Evolutionary conservation across 2,329 filamentous ascomycete species (phyloP).

Genomic region (Trichoderma sp.): DNA sequence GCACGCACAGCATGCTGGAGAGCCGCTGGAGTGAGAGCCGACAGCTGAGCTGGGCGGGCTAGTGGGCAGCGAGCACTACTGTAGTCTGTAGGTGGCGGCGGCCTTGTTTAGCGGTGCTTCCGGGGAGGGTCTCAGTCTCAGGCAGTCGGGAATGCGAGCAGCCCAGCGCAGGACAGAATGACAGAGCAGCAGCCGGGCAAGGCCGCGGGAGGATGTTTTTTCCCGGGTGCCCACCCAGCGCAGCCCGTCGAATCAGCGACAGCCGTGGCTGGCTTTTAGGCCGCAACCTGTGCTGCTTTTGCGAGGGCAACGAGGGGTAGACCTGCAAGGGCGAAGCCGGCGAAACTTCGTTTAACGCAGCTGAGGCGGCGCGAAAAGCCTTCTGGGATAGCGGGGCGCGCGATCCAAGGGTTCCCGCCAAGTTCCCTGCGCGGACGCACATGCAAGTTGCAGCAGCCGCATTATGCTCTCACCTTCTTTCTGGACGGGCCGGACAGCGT

Average conservation of each 20-base stretch:
- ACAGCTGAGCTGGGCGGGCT: constrained; percentile 10
- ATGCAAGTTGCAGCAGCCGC: not conserved
- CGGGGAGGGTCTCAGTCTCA: not conserved
- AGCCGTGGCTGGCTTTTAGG: constrained; percentile 8
- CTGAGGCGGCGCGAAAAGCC: constrained; percentile 2
- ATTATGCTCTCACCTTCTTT: not conserved
- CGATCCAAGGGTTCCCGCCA: constrained; percentile 17
- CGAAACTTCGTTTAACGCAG: constrained; percentile 26
- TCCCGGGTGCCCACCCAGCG: not conserved
- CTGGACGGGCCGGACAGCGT: not conserved
- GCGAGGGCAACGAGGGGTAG: not conserved
- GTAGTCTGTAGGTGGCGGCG: not conserved
- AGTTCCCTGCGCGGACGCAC: not conserved
- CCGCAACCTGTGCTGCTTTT: not conserved
- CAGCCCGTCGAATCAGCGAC: constrained; percentile 2
- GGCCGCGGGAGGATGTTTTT: constrained; percentile 23
- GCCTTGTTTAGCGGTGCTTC: constrained; percentile 6
- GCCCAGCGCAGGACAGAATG: not conserved
- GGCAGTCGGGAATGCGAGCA: not conserved
- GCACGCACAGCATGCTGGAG: not conserved
- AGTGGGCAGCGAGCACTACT: not conserved
- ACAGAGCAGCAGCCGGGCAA: not conserved
- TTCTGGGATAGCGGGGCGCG: constrained; percentile 14
- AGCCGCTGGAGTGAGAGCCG: not conserved
- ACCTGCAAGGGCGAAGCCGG: constrained; percentile 17